A percentile compares a stretch with the other conserved stretches of the same genome.
Evolutionary conservation across 768 basidiomycete species (phyloP).

Genomic region (Imleria badia): DNA sequence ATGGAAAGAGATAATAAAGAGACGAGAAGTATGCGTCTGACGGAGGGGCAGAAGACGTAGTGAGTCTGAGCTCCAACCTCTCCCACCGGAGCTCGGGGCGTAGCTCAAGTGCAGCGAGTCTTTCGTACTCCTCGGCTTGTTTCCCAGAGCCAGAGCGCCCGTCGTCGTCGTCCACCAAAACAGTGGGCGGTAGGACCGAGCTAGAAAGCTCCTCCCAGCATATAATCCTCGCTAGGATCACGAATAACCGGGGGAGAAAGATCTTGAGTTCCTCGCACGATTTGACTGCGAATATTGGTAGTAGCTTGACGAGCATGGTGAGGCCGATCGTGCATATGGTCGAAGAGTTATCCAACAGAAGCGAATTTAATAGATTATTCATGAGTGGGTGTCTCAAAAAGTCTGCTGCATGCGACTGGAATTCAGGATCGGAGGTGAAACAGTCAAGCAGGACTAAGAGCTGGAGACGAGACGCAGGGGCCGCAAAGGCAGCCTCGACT

Average conservation of each 20-base stretch:
- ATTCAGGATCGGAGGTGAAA: conserved; percentile 56
- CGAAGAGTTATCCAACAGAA: conserved; percentile 74
- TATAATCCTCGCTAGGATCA: conserved; percentile 65
- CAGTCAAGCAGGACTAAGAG: conserved; percentile 64
- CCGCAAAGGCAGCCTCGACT: conserved; percentile 59
- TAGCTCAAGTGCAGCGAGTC: conserved; percentile 41
- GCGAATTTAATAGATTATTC: conserved; percentile 60
- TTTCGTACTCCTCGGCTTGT: conserved; percentile 29
- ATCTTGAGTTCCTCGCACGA: conserved; percentile 54
- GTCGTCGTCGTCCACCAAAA: conserved; percentile 36
- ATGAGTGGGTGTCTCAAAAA: conserved; percentile 65
- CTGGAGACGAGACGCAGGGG: conserved; percentile 65
- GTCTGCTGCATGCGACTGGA: conserved; percentile 46
- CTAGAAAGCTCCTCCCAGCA: conserved; percentile 68
- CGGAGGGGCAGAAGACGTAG: conserved; percentile 54
- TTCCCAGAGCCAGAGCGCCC: neutral
- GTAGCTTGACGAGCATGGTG: conserved; percentile 62
- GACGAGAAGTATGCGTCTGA: conserved; percentile 69
- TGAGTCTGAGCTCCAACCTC: conserved; percentile 61
- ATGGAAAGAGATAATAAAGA: conserved; percentile 90
- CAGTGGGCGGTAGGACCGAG: conserved; percentile 30
- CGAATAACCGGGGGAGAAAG: conserved; percentile 64
- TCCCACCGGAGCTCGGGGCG: conserved; percentile 67
- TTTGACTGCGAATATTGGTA: conserved; percentile 73
- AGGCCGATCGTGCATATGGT: conserved; percentile 66